Evolutionary conservation across 345 rosid genomes (phyloP).

Genomic region (Geranium rotundifolium): DNA sequence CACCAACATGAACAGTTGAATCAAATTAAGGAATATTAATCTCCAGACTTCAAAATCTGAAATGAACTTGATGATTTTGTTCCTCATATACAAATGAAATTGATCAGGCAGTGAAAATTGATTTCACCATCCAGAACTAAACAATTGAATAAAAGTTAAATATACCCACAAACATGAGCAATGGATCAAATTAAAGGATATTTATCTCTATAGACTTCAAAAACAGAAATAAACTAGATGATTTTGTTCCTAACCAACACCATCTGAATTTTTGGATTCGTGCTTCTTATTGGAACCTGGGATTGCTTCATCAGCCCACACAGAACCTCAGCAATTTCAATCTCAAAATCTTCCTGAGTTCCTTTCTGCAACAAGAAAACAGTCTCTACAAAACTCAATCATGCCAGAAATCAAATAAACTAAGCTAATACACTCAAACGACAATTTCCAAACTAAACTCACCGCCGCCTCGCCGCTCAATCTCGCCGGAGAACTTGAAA

Average conservation of each 20-base stretch:
- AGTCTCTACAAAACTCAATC: neutral
- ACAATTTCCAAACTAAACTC: neutral
- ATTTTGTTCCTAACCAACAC: neutral
- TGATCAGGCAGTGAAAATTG: too few relatives aligned
- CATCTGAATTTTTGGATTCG: conserved; percentile 3
- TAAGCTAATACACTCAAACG: neutral
- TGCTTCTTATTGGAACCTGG: conserved; percentile 22
- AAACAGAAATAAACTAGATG: too few relatives aligned
- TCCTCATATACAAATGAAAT: too few relatives aligned
- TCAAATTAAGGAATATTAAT: neutral
- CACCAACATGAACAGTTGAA: neutral
- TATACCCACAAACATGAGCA: too few relatives aligned
- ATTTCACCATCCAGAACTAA: too few relatives aligned
- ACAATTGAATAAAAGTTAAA: too few relatives aligned
- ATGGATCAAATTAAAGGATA: too few relatives aligned
- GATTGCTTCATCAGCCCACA: conserved; percentile 40
- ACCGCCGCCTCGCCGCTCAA: conserved; percentile 45
- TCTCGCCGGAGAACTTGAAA: conserved; percentile 26
- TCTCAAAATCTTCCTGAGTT: conserved; percentile 44
- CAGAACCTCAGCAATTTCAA: conserved; percentile 56
- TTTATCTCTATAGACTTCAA: too few relatives aligned
- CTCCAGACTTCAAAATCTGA: too few relatives aligned
- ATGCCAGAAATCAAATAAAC: neutral
- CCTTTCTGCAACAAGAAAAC: conserved; percentile 10
- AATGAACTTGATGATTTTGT: too few relatives aligned